Evolutionary conservation across 768 basidiomycete species (phyloP).

Genomic region (Trametes gibbosa): DNA sequence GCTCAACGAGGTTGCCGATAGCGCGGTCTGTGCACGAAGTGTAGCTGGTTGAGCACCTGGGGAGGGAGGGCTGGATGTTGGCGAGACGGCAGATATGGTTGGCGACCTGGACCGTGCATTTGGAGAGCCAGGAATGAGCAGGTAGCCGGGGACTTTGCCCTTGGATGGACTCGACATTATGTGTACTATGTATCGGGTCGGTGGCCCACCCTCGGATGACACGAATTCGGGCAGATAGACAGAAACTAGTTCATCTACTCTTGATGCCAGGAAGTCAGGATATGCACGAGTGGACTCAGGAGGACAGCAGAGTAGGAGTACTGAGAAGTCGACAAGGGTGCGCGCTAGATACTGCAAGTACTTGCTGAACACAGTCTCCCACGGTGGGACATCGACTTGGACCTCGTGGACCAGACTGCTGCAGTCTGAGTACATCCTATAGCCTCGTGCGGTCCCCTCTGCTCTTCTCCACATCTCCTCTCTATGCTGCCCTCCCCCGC

Average conservation of each 20-base stretch:
- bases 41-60: constrained; percentile 1
- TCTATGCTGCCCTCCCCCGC: neutral
- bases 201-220: neutral
- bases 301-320: no score
- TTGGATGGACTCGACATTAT: constrained; percentile 8
- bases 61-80: constrained; percentile 9
- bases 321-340: no score
- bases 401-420: neutral
- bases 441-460: constrained; percentile 1
- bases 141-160: constrained; percentile 1
- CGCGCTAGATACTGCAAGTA: constrained; percentile 1
- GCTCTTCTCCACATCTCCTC: neutral
- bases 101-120: constrained; percentile 12
- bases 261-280: no score
- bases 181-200: neutral
- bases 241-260: no score
- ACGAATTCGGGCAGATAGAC: no score
- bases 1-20: constrained; percentile 5
- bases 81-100: constrained; percentile 6
- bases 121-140: constrained; percentile 6
- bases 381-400: neutral
- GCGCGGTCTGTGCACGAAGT: constrained; percentile 14
- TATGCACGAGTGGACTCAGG: no score
- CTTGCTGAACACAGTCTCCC: neutral
- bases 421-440: neutral